phyloP scores from a whole-genome alignment of 2,329 filamentous ascomycete species.

The Zymoseptoria pseudotritici region DNA sequence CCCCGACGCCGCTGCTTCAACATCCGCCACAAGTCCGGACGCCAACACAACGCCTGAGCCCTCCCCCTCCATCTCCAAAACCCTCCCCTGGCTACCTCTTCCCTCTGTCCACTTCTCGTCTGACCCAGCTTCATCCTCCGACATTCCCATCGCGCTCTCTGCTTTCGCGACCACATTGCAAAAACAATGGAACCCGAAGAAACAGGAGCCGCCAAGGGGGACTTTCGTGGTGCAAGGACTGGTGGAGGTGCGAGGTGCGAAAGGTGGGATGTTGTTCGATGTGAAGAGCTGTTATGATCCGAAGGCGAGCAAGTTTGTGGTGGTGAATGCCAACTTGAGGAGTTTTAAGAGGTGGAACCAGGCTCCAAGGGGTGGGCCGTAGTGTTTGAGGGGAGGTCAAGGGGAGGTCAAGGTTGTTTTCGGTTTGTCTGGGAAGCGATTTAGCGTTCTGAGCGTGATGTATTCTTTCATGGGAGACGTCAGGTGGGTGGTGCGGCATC shows the following conservation, averaged over 20 bases:
- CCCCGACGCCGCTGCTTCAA: not conserved
- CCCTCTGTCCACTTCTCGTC: not conserved
- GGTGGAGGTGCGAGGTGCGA: constrained; percentile 39
- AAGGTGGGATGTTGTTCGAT: constrained; percentile 37
- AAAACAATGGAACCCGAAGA: constrained; percentile 28
- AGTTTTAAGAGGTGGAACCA: constrained; percentile 32
- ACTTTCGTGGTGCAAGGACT: constrained; percentile 39
- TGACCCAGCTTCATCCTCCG: constrained; percentile 7
- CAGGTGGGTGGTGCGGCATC: too few relatives aligned
- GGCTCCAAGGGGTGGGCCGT: constrained; percentile 32
- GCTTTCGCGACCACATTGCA: constrained; percentile 21
- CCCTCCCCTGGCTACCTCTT: constrained; percentile 1
- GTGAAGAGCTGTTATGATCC: constrained; percentile 42
- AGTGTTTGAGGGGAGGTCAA: not conserved
- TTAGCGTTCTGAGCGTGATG: too few relatives aligned
- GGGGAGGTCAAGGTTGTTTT: too few relatives aligned
- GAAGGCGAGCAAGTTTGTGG: constrained; percentile 32
- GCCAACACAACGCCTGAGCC: constrained; percentile 7
- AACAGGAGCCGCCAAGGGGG: constrained; percentile 36
- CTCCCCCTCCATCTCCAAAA: constrained; percentile 21
- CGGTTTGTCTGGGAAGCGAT: too few relatives aligned
- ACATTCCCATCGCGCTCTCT: constrained; percentile 25
- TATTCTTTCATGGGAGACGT: too few relatives aligned
- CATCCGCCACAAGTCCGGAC: not conserved
- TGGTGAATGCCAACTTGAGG: constrained; percentile 22